Base-by-base conservation (phyloP, 768 basidiomycete species). In the Dictyophora rubrovolvata region DNA sequence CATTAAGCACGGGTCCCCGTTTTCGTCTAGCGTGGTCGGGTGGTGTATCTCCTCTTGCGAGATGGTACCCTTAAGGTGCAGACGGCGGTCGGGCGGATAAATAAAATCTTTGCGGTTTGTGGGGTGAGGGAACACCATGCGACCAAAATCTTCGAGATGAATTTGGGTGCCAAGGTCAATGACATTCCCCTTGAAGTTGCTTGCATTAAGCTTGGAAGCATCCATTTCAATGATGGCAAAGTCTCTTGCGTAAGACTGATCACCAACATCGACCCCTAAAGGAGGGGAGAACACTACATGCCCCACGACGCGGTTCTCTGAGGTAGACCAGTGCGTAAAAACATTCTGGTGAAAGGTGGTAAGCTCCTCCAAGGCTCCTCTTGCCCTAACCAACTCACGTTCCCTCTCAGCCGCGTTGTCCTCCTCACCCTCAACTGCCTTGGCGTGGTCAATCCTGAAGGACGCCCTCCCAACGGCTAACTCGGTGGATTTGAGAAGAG, bases 1-100 rank as follows among this genome's bases (percentile, higher is more conserved):
- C 47, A 65, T 63, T 48, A 72, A 58, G 65, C 67, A 69, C 11
- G 68, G 63, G 55, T 72, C 64, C 56, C 66, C 65, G 50, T 72
- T 61, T 22, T 2, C 20, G 63, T 69, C 69, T 54, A 48, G 62
- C 65, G 65, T 71, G 59, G 62, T 64, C 20, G 73, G 72, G 33
- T 20, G 52, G 60, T 46, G 61, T 63, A 76, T 70, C 60, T 70
- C 48, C 1, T 71, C 65, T 28, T 69, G 69, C 42, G 66, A 55
- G 60, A 75, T 70, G 49, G 66, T 67, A 62, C 66, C 70, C 8
- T 4, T 50, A 55, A 73, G 69, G 23, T 52, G 28, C 51, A 74
- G 69, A 28, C 72, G 71, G 63, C 69, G 66, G 33, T 72, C 63
- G 9, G 52, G 10, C 22, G 75, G 72, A 62, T 72, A 74, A 20